These are phyloP conservation scores for Epichloe hybrida DNA, from an alignment of 2,329 filamentous ascomycete genomes.

Conservation along the genomic window DNA sequence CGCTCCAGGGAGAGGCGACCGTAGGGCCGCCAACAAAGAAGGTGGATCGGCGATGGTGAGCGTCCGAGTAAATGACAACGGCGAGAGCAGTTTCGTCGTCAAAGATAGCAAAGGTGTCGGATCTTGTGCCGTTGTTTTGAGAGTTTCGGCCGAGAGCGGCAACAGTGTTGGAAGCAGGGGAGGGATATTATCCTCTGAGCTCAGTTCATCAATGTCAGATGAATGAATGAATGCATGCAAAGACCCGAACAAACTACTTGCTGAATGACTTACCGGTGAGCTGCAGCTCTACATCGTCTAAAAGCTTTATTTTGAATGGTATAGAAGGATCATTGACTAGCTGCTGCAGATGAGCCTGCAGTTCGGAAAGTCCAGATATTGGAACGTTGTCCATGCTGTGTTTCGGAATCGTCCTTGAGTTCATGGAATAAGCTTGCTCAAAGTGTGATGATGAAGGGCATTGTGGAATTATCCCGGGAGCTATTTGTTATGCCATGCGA, in stretches of 20 bases:
- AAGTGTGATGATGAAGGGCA: too few species aligned
- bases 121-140: conserved; percentile 36
- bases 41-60: conserved; percentile 38
- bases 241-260: background rate
- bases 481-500: too few species aligned
- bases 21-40: conserved; percentile 37
- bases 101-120: conserved; percentile 37
- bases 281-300: conserved; percentile 47
- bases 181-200: conserved; percentile 35
- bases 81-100: conserved; percentile 40
- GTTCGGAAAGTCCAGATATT: conserved; percentile 37
- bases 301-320: conserved; percentile 33
- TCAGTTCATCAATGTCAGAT: background rate
- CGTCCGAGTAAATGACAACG: conserved; percentile 36
- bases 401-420: conserved; percentile 21
- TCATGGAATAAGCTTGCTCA: conserved; percentile 10
- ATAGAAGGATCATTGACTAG: conserved; percentile 30
- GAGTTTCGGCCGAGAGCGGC: conserved; percentile 37
- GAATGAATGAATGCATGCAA: too few species aligned
- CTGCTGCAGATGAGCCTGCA: conserved; percentile 39
- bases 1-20: conserved; percentile 39
- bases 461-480: too few species aligned
- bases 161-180: conserved; percentile 39
- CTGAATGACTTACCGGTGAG: conserved; percentile 30
- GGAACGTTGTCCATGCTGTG: conserved; percentile 28